These are phyloP conservation scores for Tetratostichococcus sp. DNA, from an alignment of 139 green algal species.

Conservation along the genomic window DNA sequence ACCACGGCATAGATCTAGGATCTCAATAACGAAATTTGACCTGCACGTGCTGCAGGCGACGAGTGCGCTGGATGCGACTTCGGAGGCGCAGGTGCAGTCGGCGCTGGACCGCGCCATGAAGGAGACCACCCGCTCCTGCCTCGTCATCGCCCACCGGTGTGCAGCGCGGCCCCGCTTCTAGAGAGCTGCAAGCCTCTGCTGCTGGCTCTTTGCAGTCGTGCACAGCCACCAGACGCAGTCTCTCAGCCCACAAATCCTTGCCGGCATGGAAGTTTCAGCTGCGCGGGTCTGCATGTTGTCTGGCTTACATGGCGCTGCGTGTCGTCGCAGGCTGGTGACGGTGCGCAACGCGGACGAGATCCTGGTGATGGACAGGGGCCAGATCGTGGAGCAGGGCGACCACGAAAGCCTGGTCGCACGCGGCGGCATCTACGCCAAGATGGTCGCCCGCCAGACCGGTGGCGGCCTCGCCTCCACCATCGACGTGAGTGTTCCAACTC, in stretches of 20 bases:
- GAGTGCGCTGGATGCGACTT: conserved; percentile 37
- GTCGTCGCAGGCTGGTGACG: conserved; percentile 51
- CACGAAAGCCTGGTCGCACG: conserved; percentile 50
- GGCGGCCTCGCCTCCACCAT: neutral
- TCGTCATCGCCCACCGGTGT: conserved; percentile 75
- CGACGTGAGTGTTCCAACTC: no score
- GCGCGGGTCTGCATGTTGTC: neutral
- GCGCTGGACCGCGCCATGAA: conserved; percentile 67
- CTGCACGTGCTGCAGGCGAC: conserved; percentile 43
- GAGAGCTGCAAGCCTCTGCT: neutral
- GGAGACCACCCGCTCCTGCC: conserved; percentile 42
- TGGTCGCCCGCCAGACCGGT: conserved; percentile 33
- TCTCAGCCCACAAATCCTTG: no score
- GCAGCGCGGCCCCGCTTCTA: neutral
- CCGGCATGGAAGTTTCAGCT: no score
- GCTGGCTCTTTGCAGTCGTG: no score
- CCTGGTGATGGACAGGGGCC: conserved; percentile 69
- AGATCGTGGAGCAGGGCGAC: conserved; percentile 61
- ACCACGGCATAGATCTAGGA: no score
- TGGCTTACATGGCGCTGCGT: neutral
- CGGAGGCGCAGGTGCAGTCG: conserved; percentile 54
- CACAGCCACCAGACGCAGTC: neutral
- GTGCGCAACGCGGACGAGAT: conserved; percentile 70
- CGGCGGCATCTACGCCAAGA: conserved; percentile 29
- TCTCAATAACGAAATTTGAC: no score